Evolutionary conservation across 108 stramenopile species (phyloP), one percentile per base, ranked within the genome.

Genomic region (Cyclotella atomus): DNA sequence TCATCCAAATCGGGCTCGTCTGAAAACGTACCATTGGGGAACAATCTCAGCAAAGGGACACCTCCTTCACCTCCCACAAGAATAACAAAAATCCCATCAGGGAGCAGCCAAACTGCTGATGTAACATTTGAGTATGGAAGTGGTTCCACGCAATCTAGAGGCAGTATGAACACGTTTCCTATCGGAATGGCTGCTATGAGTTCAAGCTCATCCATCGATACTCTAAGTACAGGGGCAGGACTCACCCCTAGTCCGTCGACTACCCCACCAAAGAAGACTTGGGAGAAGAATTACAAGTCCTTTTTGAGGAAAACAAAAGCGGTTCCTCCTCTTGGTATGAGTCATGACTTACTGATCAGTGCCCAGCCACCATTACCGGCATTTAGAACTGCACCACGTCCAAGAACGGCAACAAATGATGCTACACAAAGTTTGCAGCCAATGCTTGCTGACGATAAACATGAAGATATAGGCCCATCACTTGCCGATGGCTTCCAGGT

Each of bases 211-310:
- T 78, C 77, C 23, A 70, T 78, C 38, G 77, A 79, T 55, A 71
- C 71, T 21, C 32, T 21, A 5, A 69, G 57, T 52, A 79, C 77
- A 14, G 57, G 61, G 23, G 25, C n/a, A 19, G 56, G 72, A 33
- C 59, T 79, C 25, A 70, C 68, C 2, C 62, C 49, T 3, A 76
- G 75, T 70, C 86, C 84, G 20, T 71, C 74, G 15, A 70, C 82
- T 5, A 82, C 84, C 8, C 82, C 81, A 19, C 81, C 81, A 32
- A 86, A 83, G 54, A 88, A 88, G 66, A 71, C 73, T 5, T 88
- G 87, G 87, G 87, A 88, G 72, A 73, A 64, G n/a, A 82, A 85
- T 28, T 88, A 85, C 59, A 79, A 68, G 49, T 83, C 77, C 9
- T 88, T 88, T 59, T 71, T 88, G 24, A 73, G 60, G 46, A 69